phyloP scores from a whole-genome alignment of 441 rosid genomes.

The Populus hybrid region DNA sequence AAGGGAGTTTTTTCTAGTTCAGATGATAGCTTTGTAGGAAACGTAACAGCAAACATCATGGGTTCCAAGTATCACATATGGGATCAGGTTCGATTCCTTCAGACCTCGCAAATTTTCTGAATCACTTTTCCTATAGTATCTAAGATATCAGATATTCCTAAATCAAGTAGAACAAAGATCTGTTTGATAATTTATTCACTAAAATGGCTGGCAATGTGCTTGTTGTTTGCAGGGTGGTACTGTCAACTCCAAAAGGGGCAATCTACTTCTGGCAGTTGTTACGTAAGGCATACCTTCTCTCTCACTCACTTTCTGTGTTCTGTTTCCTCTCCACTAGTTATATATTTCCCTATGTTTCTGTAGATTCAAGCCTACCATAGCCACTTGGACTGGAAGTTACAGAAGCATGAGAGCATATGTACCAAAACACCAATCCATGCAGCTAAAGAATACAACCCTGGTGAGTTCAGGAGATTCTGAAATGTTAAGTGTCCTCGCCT shows the following conservation, averaged over 20 bases:
- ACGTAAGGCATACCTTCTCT: slow-evolving; percentile 42
- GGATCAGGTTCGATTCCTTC: slow-evolving; percentile 51
- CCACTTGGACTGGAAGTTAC: slow-evolving; percentile 82
- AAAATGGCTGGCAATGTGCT: slow-evolving; percentile 6
- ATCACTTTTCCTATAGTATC: not conserved
- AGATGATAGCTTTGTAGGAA: slow-evolving; percentile 75
- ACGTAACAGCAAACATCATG: slow-evolving; percentile 71
- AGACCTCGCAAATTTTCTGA: not conserved
- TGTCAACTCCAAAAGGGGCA: slow-evolving; percentile 37
- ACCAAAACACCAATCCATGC: slow-evolving; percentile 76
- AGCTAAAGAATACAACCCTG: slow-evolving; percentile 54
- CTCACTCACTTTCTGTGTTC: not conserved
- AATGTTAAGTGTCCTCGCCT: not conserved
- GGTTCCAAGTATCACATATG: slow-evolving; percentile 84
- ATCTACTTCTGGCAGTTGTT: slow-evolving; percentile 67
- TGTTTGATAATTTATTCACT: not conserved
- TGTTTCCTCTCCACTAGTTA: not conserved
- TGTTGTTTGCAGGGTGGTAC: slow-evolving; percentile 41
- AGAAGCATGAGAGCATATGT: slow-evolving; percentile 63
- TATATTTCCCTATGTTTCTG: slow-evolving; percentile 7
- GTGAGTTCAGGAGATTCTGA: slow-evolving; percentile 20
- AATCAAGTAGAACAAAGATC: not conserved
- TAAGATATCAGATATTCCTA: not conserved
- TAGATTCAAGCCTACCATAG: slow-evolving; percentile 76
- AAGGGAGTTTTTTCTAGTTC: slow-evolving; percentile 61